These are phyloP conservation scores for Anthracocystis panici-leucophaei DNA, from an alignment of 1,284 basidiomycete genomes.

Conservation along the genomic window DNA sequence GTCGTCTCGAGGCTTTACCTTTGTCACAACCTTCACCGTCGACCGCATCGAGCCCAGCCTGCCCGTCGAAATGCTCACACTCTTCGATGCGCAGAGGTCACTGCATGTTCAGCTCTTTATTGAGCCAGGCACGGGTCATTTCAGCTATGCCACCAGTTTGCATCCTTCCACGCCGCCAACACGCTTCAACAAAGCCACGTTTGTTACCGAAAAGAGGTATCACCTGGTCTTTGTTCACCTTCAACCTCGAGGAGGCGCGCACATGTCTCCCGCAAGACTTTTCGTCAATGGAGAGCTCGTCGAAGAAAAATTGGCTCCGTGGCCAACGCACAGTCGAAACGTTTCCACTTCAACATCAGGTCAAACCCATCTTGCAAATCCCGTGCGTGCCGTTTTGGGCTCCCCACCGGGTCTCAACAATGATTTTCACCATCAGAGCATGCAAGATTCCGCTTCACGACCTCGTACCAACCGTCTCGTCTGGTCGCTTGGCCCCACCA, in stretches of 20 bases:
- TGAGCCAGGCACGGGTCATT: constrained; percentile 45
- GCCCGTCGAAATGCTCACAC: constrained; percentile 52
- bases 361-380: constrained; percentile 6
- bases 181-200: constrained; percentile 37
- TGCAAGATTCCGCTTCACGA: not conserved
- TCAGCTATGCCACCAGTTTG: constrained; percentile 43
- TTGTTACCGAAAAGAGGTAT: constrained; percentile 37
- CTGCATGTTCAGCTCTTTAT: constrained; percentile 48
- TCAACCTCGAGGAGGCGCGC: constrained; percentile 39
- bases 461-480: constrained; percentile 34
- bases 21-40: constrained; percentile 50
- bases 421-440: not conserved
- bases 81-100: constrained; percentile 52
- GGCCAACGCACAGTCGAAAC: constrained; percentile 32
- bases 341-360: constrained; percentile 15
- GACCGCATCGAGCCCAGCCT: constrained; percentile 52
- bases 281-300: constrained; percentile 59
- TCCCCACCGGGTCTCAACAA: constrained; percentile 34
- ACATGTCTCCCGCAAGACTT: constrained; percentile 50
- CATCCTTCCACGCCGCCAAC: constrained; percentile 18
- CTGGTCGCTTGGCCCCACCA: constrained; percentile 60
- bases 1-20: constrained; percentile 49
- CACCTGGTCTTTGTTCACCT: constrained; percentile 58
- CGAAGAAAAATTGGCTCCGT: constrained; percentile 50
- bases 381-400: constrained; percentile 52